Evolutionary conservation across 768 basidiomycete genomes (phyloP).

Genomic region (Calocera viscosa): DNA sequence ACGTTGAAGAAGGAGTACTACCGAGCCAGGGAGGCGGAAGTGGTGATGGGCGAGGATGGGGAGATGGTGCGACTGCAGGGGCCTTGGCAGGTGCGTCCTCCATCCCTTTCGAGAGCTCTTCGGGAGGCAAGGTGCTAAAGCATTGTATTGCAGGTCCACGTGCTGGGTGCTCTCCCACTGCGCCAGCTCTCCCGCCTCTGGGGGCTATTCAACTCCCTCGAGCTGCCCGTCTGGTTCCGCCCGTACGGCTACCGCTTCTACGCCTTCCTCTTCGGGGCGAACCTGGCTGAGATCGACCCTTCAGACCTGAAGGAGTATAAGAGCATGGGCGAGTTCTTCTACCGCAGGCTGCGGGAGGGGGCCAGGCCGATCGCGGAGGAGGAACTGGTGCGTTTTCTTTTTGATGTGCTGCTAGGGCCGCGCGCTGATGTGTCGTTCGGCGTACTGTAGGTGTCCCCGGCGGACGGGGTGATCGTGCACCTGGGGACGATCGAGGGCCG

Average conservation of each 20-base stretch:
- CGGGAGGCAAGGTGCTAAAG: no score
- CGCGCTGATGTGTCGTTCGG: background rate
- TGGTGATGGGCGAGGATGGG: conserved; percentile 24
- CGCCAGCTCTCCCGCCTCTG: conserved; percentile 92
- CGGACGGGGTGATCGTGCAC: conserved; percentile 85
- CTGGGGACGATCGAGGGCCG: conserved; percentile 71
- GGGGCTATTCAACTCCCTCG: conserved; percentile 89
- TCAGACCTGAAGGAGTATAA: conserved; percentile 65
- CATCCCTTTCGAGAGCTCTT: no score
- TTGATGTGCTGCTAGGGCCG: background rate
- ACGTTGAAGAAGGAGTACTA: conserved; percentile 55
- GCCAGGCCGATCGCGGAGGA: conserved; percentile 66
- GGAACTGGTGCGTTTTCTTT: conserved; percentile 42
- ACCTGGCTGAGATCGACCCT: conserved; percentile 80
- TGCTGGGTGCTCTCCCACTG: conserved; percentile 86
- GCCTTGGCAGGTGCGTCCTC: conserved; percentile 69
- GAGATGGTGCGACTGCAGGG: conserved; percentile 73
- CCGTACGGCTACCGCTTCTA: conserved; percentile 80
- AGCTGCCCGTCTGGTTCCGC: conserved; percentile 91
- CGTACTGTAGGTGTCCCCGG: conserved; percentile 63
- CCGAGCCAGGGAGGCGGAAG: conserved; percentile 16
- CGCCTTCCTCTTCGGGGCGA: conserved; percentile 79
- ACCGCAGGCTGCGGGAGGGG: conserved; percentile 71
- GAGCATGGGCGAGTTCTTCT: conserved; percentile 92
- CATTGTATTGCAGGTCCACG: conserved; percentile 59